Percentiles rank a stretch among this genome's conserved stretches.
phyloP scores from a whole-genome alignment of 257 asterid genomes.

The Solanum pinnatisectum region DNA sequence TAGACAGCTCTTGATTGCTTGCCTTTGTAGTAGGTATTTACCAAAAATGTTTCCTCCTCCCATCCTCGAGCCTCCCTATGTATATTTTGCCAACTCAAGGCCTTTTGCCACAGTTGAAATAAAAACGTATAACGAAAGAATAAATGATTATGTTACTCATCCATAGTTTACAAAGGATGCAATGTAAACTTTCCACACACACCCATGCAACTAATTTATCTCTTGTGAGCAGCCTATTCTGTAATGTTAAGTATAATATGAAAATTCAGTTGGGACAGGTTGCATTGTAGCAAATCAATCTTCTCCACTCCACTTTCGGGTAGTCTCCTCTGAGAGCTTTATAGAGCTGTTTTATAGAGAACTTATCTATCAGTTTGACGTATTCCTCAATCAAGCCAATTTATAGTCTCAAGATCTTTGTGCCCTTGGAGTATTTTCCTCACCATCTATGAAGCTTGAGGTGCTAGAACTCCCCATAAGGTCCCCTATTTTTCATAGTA shows the following conservation, averaged over 20 bases:
- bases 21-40: background rate
- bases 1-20: background rate
- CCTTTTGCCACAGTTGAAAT: background rate
- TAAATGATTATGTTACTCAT: background rate
- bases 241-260: background rate
- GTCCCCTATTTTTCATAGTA: too few relatives aligned
- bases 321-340: too few relatives aligned
- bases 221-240: background rate
- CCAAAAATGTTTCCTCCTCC: background rate
- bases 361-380: too few relatives aligned
- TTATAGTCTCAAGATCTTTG: too few relatives aligned
- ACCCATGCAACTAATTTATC: too few relatives aligned
- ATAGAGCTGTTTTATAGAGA: too few relatives aligned
- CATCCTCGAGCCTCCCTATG: background rate
- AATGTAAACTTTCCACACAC: background rate
- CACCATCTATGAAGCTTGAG: too few relatives aligned
- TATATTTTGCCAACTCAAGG: too few relatives aligned
- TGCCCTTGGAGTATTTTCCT: too few relatives aligned
- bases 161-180: background rate
- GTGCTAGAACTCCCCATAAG: too few relatives aligned
- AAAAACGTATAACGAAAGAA: background rate
- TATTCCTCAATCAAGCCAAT: too few relatives aligned
- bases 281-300: background rate
- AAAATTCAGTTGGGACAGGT: background rate
- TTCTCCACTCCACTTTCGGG: too few relatives aligned